Evolutionary conservation across 139 green algal genomes (phyloP).

Genomic region (Raphidocelis subcapitata): DNA sequence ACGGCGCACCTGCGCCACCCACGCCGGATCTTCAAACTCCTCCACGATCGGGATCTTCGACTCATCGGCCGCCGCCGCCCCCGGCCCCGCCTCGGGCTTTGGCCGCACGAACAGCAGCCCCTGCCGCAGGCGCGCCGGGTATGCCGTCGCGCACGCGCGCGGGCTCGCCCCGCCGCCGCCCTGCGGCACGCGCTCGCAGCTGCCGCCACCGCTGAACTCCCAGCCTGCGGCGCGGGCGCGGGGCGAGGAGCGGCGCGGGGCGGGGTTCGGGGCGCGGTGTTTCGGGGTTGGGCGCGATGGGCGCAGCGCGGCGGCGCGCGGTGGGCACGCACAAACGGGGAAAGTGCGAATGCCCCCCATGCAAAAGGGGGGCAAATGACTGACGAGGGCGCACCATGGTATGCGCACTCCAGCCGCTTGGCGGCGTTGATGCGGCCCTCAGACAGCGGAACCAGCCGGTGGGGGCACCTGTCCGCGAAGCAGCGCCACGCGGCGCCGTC

Average conservation of each 20-base stretch:
- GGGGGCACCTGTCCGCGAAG: conserved; percentile 29
- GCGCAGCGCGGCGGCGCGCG: too few relatives aligned
- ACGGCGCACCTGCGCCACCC: conserved; percentile 27
- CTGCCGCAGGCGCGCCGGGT: conserved; percentile 12
- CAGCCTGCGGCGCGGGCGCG: too few relatives aligned
- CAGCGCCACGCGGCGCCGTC: conserved; percentile 13
- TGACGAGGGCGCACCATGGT: too few relatives aligned
- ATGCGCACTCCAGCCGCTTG: conserved; percentile 39
- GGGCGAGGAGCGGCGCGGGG: too few relatives aligned
- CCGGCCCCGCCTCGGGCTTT: too few relatives aligned
- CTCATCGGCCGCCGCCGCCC: too few relatives aligned
- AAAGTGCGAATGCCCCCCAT: too few relatives aligned
- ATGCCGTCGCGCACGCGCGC: conserved; percentile 6
- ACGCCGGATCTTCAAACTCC: conserved; percentile 33
- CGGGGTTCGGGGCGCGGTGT: too few relatives aligned
- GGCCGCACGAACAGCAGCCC: conserved; percentile 31
- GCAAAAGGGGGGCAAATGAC: too few relatives aligned
- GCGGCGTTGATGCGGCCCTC: conserved; percentile 40
- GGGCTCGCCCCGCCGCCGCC: neutral
- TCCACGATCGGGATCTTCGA: conserved; percentile 18
- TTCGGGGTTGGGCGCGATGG: too few relatives aligned
- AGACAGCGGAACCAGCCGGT: conserved; percentile 25
- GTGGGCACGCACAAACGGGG: too few relatives aligned
- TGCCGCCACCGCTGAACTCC: conserved; percentile 13
- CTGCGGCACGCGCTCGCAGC: conserved; percentile 36